phyloP scores from a whole-genome alignment of 108 stramenopile species.

The Pseudonitzschia delicatissima region DNA sequence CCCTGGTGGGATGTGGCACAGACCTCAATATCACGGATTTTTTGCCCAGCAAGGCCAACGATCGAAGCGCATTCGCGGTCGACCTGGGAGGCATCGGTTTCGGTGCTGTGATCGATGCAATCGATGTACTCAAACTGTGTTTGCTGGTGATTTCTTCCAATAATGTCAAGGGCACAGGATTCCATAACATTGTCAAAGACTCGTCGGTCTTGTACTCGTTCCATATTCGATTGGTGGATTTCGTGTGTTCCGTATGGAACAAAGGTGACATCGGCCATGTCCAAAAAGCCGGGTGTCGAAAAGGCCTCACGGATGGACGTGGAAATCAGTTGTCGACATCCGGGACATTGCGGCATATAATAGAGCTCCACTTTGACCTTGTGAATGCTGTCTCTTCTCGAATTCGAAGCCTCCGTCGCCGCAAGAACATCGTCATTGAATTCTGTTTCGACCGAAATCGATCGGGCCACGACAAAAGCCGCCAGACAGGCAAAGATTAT shows the following conservation, averaged over 20 bases:
- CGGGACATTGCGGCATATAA: slow-evolving; percentile 10
- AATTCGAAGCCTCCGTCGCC: no score
- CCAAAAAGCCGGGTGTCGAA: not conserved
- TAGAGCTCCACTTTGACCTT: slow-evolving; percentile 3
- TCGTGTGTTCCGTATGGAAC: not conserved
- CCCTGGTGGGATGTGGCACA: not conserved
- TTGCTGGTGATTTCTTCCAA: not conserved
- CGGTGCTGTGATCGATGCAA: not conserved
- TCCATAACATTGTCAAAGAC: not conserved
- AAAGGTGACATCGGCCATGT: slow-evolving; percentile 9
- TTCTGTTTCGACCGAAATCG: no score
- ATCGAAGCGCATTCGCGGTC: not conserved
- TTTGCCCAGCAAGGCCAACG: not conserved
- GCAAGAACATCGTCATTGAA: no score
- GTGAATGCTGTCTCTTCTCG: no score
- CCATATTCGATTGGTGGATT: not conserved
- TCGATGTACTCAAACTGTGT: slow-evolving; percentile 4
- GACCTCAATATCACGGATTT: not conserved
- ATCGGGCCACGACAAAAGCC: no score
- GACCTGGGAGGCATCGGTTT: not conserved
- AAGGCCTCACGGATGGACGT: slow-evolving; percentile 1
- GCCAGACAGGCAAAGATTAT: no score
- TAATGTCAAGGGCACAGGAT: not conserved
- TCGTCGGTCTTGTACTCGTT: no score
- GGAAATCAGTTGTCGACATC: slow-evolving; percentile 2